Percentiles rank a stretch among this genome's conserved stretches.
These are phyloP conservation scores for Chaetomidium leptoderma DNA, from an alignment of 495 filamentous ascomycete species.

Conservation along the genomic window DNA sequence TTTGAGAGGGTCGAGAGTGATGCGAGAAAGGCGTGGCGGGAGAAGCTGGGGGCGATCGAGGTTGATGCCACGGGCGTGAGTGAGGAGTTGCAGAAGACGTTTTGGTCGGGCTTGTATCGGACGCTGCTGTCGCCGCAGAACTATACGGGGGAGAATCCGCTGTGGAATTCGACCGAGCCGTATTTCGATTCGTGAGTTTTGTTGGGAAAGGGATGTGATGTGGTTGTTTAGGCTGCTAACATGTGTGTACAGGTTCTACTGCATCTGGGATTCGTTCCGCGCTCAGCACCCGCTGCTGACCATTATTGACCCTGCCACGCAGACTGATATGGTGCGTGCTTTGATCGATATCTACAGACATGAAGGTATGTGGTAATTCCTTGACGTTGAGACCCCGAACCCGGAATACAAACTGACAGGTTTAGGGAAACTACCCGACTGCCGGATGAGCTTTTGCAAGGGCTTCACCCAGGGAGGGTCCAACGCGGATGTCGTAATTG, in stretches of 20 bases:
- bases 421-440: conserved; percentile 53
- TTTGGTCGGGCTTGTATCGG: conserved; percentile 66
- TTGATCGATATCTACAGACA: conserved; percentile 66
- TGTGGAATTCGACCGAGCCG: conserved; percentile 67
- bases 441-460: conserved; percentile 59
- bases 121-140: conserved; percentile 65
- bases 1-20: conserved; percentile 52
- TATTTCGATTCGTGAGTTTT: conserved; percentile 59
- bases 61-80: conserved; percentile 53
- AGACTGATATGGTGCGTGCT: conserved; percentile 63
- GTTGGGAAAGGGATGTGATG: conserved; percentile 26
- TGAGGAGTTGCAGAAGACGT: conserved; percentile 53
- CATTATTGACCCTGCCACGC: conserved; percentile 59
- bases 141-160: conserved; percentile 69
- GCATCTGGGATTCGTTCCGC: conserved; percentile 71
- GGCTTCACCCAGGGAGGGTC: conserved; percentile 69
- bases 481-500: conserved; percentile 67
- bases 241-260: conserved; percentile 55
- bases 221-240: conserved; percentile 2
- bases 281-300: conserved; percentile 66
- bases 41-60: conserved; percentile 55
- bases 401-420: background rate
- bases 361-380: conserved; percentile 50
- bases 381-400: too few species aligned
- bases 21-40: conserved; percentile 54